Evolutionary conservation across 768 basidiomycete genomes (phyloP).

Genomic region (Hericium erinaceus): DNA sequence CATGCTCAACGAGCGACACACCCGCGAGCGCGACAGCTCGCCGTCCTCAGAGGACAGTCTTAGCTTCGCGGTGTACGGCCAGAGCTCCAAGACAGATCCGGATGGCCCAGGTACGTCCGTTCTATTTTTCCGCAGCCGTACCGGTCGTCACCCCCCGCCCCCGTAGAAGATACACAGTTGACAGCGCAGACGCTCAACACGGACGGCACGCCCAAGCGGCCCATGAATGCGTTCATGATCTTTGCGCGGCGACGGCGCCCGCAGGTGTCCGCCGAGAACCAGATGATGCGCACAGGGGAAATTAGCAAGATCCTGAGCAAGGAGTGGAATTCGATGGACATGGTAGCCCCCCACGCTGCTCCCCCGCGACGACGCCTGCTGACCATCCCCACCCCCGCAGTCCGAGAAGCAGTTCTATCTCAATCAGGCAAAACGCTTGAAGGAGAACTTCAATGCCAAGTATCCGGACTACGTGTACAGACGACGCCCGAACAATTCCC

Average conservation of each 20-base stretch:
- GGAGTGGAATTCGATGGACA: slow-evolving; percentile 76
- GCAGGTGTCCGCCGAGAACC: slow-evolving; percentile 80
- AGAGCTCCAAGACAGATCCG: slow-evolving; percentile 7
- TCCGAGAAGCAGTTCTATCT: slow-evolving; percentile 81
- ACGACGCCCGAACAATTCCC: slow-evolving; percentile 79
- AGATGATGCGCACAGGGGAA: slow-evolving; percentile 84
- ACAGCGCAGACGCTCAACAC: slow-evolving; percentile 76
- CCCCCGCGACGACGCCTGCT: background rate
- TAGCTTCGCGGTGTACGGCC: slow-evolving; percentile 2
- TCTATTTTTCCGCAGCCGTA: background rate
- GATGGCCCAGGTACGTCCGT: slow-evolving; percentile 6
- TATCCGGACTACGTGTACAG: slow-evolving; percentile 90
- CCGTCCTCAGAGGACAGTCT: slow-evolving; percentile 10
- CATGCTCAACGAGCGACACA: slow-evolving; percentile 1
- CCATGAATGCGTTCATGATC: slow-evolving; percentile 95
- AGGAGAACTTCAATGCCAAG: slow-evolving; percentile 76
- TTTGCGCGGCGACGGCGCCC: slow-evolving; percentile 77
- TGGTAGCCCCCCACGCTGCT: slow-evolving; percentile 33
- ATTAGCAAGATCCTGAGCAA: slow-evolving; percentile 82
- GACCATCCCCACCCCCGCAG: slow-evolving; percentile 27
- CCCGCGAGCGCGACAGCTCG: slow-evolving; percentile 7
- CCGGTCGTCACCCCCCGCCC: background rate
- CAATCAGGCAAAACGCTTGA: slow-evolving; percentile 76
- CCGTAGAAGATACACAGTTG: slow-evolving; percentile 24
- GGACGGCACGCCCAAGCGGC: slow-evolving; percentile 82